A percentile compares a stretch with the other conserved stretches of the same genome.
Conservation (phyloP, 345 rosid genomes). For the Syzygium grande region DNA sequence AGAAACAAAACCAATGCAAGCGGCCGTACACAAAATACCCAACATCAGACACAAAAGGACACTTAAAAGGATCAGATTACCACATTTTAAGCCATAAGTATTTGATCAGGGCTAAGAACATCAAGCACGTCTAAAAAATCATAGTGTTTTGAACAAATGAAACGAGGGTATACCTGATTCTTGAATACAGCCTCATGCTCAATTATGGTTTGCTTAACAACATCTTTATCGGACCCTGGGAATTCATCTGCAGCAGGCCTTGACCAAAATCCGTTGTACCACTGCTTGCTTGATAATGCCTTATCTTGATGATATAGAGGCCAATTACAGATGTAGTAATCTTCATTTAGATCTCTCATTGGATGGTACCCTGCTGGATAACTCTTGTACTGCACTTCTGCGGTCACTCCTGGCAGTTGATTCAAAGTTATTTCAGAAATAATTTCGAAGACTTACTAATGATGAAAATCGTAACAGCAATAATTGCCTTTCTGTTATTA, state of each 20-base stretch:
- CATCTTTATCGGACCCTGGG: slow-evolving; percentile 44
- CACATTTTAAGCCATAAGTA: not conserved
- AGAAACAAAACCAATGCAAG: not conserved
- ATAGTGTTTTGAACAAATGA: not conserved
- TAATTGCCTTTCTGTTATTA: not conserved
- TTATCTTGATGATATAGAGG: slow-evolving; percentile 41
- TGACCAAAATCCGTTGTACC: slow-evolving; percentile 37
- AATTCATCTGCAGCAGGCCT: slow-evolving; percentile 32
- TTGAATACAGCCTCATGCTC: slow-evolving; percentile 79
- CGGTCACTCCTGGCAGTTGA: slow-evolving; percentile 57
- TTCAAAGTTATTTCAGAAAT: not conserved
- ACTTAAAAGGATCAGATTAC: not conserved
- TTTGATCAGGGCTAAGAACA: not conserved
- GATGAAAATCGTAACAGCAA: not conserved
- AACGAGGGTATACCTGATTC: slow-evolving; percentile 48
- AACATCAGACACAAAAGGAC: not conserved
- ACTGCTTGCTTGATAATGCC: slow-evolving; percentile 34
- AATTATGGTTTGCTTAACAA: slow-evolving; percentile 66
- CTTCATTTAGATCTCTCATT: slow-evolving; percentile 69
- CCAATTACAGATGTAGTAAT: slow-evolving; percentile 56
- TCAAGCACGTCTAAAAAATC: not conserved
- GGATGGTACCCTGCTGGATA: slow-evolving; percentile 47
- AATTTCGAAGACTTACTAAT: not conserved
- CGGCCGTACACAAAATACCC: not conserved
- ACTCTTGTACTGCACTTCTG: slow-evolving; percentile 66